Percentiles rank a stretch among this genome's conserved stretches.
Evolutionary conservation across 2,329 filamentous ascomycete species (phyloP).

Genomic region (Neurospora sp.): DNA sequence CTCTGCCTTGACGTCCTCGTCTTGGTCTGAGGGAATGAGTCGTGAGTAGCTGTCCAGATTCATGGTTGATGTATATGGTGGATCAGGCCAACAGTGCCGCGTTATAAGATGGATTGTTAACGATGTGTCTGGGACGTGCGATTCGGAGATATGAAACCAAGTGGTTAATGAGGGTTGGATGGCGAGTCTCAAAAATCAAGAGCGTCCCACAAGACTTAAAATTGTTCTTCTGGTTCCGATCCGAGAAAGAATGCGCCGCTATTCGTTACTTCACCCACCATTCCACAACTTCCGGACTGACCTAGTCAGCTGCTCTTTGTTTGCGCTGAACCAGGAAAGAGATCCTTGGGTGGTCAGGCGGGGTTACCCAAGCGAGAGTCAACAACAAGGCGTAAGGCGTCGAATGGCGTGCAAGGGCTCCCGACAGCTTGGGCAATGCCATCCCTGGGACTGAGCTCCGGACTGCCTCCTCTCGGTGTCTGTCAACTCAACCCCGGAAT

Average conservation of each 20-base stretch:
- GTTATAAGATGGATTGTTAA: not conserved
- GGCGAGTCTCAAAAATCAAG: not conserved
- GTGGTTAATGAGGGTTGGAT: not conserved
- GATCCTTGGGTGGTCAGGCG: not conserved
- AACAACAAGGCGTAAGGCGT: not conserved
- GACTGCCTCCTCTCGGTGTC: not conserved
- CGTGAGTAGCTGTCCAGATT: slow-evolving; percentile 15
- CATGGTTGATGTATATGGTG: slow-evolving; percentile 7
- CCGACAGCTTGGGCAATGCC: not conserved
- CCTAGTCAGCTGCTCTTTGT: not conserved
- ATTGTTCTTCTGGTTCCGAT: not conserved
- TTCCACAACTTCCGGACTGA: not conserved
- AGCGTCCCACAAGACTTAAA: not conserved
- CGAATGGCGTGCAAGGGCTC: not conserved
- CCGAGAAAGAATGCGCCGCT: not conserved
- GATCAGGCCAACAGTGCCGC: not conserved
- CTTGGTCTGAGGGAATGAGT: slow-evolving; percentile 13
- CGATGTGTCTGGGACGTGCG: not conserved
- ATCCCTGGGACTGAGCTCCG: not conserved
- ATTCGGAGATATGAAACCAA: not conserved
- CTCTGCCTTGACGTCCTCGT: not conserved
- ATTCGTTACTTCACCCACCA: not conserved
- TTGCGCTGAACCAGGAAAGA: not conserved
- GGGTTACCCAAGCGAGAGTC: not conserved
- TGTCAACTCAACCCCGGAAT: not conserved